Conservation (phyloP, 805 yeast genomes). For the Zygotorulaspora danielsina region DNA sequence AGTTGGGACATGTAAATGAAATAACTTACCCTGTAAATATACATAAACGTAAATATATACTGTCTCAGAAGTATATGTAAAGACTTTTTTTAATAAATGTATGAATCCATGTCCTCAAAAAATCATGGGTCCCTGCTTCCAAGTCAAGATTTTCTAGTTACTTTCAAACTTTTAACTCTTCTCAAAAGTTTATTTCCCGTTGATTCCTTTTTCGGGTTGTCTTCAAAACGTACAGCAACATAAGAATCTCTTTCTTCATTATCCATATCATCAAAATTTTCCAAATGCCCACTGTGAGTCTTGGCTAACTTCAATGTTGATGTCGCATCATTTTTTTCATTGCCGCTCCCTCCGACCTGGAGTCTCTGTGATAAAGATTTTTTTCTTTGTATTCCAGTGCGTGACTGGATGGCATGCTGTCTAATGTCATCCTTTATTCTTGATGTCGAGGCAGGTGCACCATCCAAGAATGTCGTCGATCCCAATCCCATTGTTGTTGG, state of each 20-base stretch:
- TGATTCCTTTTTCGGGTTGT: constrained; percentile 27
- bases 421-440: constrained; percentile 40
- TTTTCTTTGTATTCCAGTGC: constrained; percentile 61
- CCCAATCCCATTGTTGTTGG: constrained; percentile 84
- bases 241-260: constrained; percentile 34
- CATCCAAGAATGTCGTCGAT: constrained; percentile 86
- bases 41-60: too few species aligned
- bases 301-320: constrained; percentile 18
- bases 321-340: constrained; percentile 5
- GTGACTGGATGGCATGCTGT: constrained; percentile 35
- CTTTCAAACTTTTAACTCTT: constrained; percentile 87
- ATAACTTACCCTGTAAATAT: constrained; percentile 10
- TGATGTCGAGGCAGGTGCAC: constrained; percentile 77
- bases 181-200: constrained; percentile 60
- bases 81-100: too few species aligned
- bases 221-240: constrained; percentile 30
- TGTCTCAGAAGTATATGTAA: not conserved
- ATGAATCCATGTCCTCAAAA: too few species aligned
- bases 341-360: constrained; percentile 28
- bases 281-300: constrained; percentile 23
- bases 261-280: constrained; percentile 19
- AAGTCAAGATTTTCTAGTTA: constrained; percentile 43
- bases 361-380: constrained; percentile 76
- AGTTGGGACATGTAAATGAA: too few species aligned
- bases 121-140: too few species aligned